Conservation (phyloP, 306 rosid genomes). For the Malus asiatica region DNA sequence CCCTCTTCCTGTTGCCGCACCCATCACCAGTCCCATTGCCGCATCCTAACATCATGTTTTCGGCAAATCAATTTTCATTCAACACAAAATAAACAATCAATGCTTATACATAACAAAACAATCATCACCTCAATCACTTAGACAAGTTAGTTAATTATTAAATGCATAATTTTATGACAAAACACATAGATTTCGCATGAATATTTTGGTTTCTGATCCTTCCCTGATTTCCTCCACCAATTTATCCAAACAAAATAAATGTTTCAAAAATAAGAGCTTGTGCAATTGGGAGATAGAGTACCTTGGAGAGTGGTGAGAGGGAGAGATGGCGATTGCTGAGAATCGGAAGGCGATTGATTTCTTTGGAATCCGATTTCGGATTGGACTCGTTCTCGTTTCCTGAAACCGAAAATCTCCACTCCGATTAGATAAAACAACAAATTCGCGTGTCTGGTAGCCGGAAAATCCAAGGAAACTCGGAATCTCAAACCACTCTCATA, state of each 20-base stretch:
- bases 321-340: constrained; percentile 51
- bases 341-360: constrained; percentile 45
- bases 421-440: neutral
- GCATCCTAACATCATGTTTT: constrained; percentile 41
- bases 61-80: neutral
- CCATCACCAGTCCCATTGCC: constrained; percentile 92
- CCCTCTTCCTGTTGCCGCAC: constrained; percentile 86
- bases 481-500: neutral
- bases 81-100: neutral
- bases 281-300: neutral
- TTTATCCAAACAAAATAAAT: neutral
- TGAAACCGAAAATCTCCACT: constrained; percentile 11
- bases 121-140: neutral
- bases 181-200: neutral
- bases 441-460: neutral
- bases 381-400: constrained; percentile 48
- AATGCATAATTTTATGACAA: neutral
- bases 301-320: constrained; percentile 79
- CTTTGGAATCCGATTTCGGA: constrained; percentile 40
- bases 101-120: neutral
- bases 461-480: neutral
- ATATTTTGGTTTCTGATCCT: neutral
- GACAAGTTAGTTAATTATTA: neutral
- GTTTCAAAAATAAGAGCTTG: neutral
- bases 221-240: neutral